Conservation (phyloP, 176 grass and related monocot species). For the Canna indica region DNA sequence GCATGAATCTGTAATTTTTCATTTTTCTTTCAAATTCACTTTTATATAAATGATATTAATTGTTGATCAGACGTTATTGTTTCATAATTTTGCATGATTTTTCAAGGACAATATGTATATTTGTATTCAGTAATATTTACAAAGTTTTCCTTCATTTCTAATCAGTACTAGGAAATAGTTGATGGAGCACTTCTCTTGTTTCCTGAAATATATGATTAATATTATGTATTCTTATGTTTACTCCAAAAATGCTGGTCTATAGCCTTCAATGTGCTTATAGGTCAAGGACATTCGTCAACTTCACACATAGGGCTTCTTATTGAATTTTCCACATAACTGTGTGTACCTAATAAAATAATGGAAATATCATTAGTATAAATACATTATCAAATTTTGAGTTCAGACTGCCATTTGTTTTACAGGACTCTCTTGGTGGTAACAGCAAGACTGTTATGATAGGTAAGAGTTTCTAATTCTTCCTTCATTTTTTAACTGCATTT, state of each 20-base stretch:
- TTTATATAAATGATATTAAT: neutral
- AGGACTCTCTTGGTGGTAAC: constrained; percentile 87
- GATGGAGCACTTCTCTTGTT: neutral
- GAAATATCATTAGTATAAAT: neutral
- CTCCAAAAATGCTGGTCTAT: neutral
- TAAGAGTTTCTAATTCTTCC: constrained; percentile 14
- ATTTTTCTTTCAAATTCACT: neutral
- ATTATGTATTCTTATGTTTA: neutral
- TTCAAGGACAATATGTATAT: no score
- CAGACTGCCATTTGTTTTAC: constrained; percentile 7
- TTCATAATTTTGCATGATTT: no score
- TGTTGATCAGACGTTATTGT: neutral
- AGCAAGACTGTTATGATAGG: constrained; percentile 88
- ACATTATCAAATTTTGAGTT: neutral
- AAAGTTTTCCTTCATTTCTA: neutral
- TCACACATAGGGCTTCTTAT: neutral
- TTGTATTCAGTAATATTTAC: no score
- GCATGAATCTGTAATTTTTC: constrained; percentile 8
- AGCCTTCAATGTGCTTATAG: neutral
- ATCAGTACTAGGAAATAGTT: neutral
- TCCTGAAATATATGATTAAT: neutral
- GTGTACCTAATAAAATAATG: neutral
- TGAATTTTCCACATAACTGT: neutral
- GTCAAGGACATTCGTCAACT: neutral
- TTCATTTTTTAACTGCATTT: neutral